phyloP scores from a whole-genome alignment of 2,329 filamentous ascomycete genomes.

The Pseudogymnoascus sp. region DNA sequence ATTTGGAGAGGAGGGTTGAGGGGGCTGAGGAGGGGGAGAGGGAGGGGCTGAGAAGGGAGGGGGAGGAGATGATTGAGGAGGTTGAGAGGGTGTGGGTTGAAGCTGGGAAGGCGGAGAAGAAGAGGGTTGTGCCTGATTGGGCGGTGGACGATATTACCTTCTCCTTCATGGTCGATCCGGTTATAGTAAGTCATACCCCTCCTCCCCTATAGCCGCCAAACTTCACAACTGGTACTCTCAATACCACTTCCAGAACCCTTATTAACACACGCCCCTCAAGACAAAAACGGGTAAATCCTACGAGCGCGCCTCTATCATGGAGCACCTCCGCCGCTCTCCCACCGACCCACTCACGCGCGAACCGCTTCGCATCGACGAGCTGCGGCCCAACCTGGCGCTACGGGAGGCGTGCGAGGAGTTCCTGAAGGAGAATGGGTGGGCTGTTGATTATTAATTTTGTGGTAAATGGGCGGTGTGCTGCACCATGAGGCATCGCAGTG shows the following conservation, averaged over 20 bases:
- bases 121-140: conserved; percentile 64
- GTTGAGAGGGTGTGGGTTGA: conserved; percentile 41
- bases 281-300: conserved; percentile 87
- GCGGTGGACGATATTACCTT: conserved; percentile 71
- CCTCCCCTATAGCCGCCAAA: neutral
- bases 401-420: conserved; percentile 82
- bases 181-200: conserved; percentile 29
- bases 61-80: conserved; percentile 22
- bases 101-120: conserved; percentile 37
- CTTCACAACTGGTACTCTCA: neutral
- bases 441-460: conserved; percentile 67
- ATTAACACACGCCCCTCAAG: conserved; percentile 28
- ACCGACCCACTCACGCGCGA: conserved; percentile 82
- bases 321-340: conserved; percentile 68
- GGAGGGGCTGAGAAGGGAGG: conserved; percentile 38
- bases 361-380: conserved; percentile 57
- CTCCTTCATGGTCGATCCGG: conserved; percentile 64
- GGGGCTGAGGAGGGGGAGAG: conserved; percentile 38
- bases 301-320: conserved; percentile 76
- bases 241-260: neutral
- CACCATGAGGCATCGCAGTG: neutral
- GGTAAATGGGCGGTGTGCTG: no score
- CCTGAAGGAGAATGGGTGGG: conserved; percentile 80
- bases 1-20: conserved; percentile 45
- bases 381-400: conserved; percentile 75